Evolutionary conservation across 352 stramenopile genomes (phyloP).

Genomic region (Phytopythium mirpurense): DNA sequence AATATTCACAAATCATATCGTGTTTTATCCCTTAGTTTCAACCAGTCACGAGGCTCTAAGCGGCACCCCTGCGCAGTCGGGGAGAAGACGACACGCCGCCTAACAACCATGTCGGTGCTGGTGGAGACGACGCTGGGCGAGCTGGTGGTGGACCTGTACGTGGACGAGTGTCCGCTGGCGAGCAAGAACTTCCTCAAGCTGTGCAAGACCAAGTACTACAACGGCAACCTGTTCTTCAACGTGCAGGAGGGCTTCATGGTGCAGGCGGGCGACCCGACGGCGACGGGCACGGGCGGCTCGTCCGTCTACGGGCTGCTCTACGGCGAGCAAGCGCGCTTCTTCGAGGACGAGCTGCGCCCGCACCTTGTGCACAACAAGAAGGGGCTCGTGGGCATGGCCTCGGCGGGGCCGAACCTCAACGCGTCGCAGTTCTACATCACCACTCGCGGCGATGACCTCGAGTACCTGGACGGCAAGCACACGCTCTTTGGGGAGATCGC

Average conservation of each 20-base stretch:
- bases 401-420: constrained; percentile 67
- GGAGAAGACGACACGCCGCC: too few relatives aligned
- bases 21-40: too few relatives aligned
- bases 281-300: constrained; percentile 91
- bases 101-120: constrained; percentile 86
- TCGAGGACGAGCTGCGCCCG: constrained; percentile 68
- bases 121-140: constrained; percentile 89
- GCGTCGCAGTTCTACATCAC: constrained; percentile 98
- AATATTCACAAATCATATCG: neutral
- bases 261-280: constrained; percentile 87
- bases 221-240: constrained; percentile 94
- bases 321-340: constrained; percentile 61
- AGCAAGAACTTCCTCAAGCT: constrained; percentile 94
- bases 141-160: constrained; percentile 91
- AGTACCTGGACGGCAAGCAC: constrained; percentile 89
- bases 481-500: constrained; percentile 91
- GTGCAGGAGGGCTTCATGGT: constrained; percentile 95
- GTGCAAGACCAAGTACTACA: constrained; percentile 94
- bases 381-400: constrained; percentile 83
- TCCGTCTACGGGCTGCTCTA: constrained; percentile 95
- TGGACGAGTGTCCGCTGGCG: constrained; percentile 76
- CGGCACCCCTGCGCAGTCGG: too few relatives aligned
- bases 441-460: constrained; percentile 82
- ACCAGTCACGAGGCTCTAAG: too few relatives aligned
- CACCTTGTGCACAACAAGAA: constrained; percentile 49